These are phyloP conservation scores for Macrotyloma uniflorum DNA, from an alignment of 306 rosid species.

Conservation along the genomic window DNA sequence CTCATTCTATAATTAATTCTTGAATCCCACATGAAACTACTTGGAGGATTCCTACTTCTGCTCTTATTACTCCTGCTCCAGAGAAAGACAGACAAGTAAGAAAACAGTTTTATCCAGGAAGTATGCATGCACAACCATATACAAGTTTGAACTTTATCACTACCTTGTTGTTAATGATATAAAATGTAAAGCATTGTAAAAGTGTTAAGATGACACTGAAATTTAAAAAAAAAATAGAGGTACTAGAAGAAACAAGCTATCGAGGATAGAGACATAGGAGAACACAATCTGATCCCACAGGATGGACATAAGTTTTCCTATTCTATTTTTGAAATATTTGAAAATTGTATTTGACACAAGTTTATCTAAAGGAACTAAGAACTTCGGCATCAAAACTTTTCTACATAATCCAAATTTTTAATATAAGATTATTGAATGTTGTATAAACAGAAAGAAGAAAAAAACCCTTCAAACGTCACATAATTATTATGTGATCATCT, in stretches of 20 bases:
- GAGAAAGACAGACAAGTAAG: constrained; percentile 35
- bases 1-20: constrained; percentile 62
- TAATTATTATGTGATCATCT: neutral
- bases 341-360: neutral
- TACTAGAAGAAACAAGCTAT: constrained; percentile 15
- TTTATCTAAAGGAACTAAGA: neutral
- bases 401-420: neutral
- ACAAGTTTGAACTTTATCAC: constrained; percentile 12
- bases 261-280: neutral
- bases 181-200: constrained; percentile 14
- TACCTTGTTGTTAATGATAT: constrained; percentile 5
- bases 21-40: constrained; percentile 60
- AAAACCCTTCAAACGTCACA: neutral
- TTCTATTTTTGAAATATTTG: no score
- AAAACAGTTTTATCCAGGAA: constrained; percentile 35
- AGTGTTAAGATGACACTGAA: neutral
- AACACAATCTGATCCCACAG: constrained; percentile 5
- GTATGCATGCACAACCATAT: constrained; percentile 37
- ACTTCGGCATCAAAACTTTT: constrained; percentile 21
- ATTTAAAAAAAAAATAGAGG: constrained; percentile 1
- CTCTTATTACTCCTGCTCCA: constrained; percentile 44
- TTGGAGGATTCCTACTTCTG: constrained; percentile 50
- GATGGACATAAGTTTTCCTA: no score
- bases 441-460: neutral
- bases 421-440: neutral